Evolutionary conservation across 352 stramenopile genomes (phyloP).

Genomic region (Pythium graminicola): DNA sequence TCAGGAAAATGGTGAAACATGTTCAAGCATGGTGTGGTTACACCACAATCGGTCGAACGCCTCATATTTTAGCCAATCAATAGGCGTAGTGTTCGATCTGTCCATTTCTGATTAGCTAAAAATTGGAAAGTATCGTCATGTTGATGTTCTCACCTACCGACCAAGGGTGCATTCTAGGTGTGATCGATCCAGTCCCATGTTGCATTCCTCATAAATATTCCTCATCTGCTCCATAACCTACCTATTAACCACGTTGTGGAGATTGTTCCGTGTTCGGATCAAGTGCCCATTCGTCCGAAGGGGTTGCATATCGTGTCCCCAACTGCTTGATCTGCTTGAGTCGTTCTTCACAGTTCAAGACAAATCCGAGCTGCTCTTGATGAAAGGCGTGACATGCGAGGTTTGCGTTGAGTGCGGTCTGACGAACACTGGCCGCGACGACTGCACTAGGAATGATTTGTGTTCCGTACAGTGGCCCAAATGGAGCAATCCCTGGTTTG

Average conservation of each 20-base stretch:
- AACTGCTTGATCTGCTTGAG: slow-evolving; percentile 87
- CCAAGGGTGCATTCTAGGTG: neutral
- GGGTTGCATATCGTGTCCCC: slow-evolving; percentile 41
- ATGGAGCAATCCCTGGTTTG: slow-evolving; percentile 65
- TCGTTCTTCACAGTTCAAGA: slow-evolving; percentile 73
- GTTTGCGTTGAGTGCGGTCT: slow-evolving; percentile 81
- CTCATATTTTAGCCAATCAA: slow-evolving; percentile 19
- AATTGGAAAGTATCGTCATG: slow-evolving; percentile 8
- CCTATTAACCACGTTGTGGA: neutral
- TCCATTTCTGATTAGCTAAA: slow-evolving; percentile 20
- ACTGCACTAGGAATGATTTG: slow-evolving; percentile 60
- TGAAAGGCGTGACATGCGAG: slow-evolving; percentile 77
- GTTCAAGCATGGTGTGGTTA: slow-evolving; percentile 24
- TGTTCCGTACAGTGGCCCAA: slow-evolving; percentile 66
- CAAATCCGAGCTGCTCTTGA: slow-evolving; percentile 75
- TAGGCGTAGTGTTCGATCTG: neutral
- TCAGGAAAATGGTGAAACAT: no score
- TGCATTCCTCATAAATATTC: slow-evolving; percentile 15
- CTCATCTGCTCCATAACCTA: neutral
- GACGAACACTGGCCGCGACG: slow-evolving; percentile 59
- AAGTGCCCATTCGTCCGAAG: slow-evolving; percentile 41
- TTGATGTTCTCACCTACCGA: slow-evolving; percentile 18
- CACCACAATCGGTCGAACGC: neutral
- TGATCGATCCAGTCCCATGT: no score
- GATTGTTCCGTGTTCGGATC: neutral